A percentile compares a stretch with the other conserved stretches of the same genome.
These are phyloP conservation scores for Galeopsis tetrahit DNA, from an alignment of 257 asterid genomes.

Conservation along the genomic window DNA sequence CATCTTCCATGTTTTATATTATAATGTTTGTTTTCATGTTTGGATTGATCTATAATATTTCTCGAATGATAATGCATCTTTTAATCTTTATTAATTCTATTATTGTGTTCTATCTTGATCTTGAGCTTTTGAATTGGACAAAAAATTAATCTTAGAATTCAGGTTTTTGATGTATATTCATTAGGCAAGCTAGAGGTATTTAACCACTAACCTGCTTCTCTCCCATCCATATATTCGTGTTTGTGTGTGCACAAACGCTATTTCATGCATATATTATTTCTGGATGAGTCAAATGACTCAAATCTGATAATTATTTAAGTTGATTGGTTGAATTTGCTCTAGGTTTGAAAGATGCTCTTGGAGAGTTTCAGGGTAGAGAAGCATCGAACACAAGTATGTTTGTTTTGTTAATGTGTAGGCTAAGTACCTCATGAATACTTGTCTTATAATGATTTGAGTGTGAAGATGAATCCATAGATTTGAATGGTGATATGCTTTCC, in stretches of 20 bases:
- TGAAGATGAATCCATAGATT: too few species aligned
- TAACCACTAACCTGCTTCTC: constrained; percentile 14
- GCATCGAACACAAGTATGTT: constrained; percentile 72
- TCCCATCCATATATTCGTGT: neutral
- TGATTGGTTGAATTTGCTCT: constrained; percentile 34
- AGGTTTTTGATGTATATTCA: too few species aligned
- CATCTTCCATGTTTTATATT: too few species aligned
- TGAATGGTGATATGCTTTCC: too few species aligned
- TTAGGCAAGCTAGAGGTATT: constrained; percentile 78
- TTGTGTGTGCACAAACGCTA: neutral
- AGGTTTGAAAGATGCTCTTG: constrained; percentile 87
- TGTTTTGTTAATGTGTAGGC: neutral
- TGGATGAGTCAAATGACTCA: neutral
- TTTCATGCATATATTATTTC: neutral
- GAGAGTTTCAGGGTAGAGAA: constrained; percentile 82
- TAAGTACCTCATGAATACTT: constrained; percentile 16
- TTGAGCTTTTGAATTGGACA: too few species aligned
- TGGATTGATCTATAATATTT: too few species aligned
- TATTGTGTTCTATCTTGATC: too few species aligned
- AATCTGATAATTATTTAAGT: constrained; percentile 1
- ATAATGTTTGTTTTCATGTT: too few species aligned
- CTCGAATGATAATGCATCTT: too few species aligned
- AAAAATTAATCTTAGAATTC: too few species aligned
- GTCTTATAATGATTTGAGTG: constrained; percentile 3
- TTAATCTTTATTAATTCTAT: too few species aligned